Conservation (phyloP, 148 eudicot genomes). For the Cornus kousa region DNA sequence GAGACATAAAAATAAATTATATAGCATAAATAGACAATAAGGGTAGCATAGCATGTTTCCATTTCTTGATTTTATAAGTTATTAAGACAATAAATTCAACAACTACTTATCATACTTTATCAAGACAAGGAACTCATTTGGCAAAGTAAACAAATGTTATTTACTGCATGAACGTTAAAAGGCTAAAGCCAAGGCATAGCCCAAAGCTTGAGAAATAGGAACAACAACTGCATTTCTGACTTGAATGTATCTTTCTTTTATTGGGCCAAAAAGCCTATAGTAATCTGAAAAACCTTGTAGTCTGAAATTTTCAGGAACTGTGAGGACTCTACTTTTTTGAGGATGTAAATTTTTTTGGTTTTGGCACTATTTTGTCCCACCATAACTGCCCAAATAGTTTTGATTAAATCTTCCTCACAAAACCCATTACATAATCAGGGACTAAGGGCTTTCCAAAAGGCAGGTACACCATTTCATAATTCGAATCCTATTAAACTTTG, state of each 20-base stretch:
- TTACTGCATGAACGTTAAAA: slow-evolving; percentile 27
- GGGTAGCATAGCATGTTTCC: too few species aligned
- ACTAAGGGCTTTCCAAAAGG: slow-evolving; percentile 79
- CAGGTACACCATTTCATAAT: slow-evolving; percentile 39
- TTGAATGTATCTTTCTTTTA: slow-evolving; percentile 78
- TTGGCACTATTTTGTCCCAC: slow-evolving; percentile 87
- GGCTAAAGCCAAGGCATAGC: slow-evolving; percentile 51
- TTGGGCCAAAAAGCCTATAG: slow-evolving; percentile 56
- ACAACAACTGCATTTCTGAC: slow-evolving; percentile 89
- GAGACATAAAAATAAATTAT: too few species aligned
- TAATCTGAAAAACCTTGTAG: slow-evolving; percentile 86
- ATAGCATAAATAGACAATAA: too few species aligned
- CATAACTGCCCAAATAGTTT: slow-evolving; percentile 86
- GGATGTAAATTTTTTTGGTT: slow-evolving; percentile 62
- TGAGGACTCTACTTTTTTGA: slow-evolving; percentile 61
- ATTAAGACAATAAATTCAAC: neutral
- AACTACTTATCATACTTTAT: slow-evolving; percentile 11
- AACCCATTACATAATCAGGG: slow-evolving; percentile 80
- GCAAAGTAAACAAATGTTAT: slow-evolving; percentile 38
- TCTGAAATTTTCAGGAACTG: slow-evolving; percentile 79
- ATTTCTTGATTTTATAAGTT: too few species aligned
- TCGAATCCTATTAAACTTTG: slow-evolving; percentile 63
- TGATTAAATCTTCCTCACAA: slow-evolving; percentile 48
- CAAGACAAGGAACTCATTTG: slow-evolving; percentile 38
- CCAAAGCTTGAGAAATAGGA: slow-evolving; percentile 76